Base-by-base conservation (phyloP, 1,284 basidiomycete genomes). In the Marasmius fiardii region DNA sequence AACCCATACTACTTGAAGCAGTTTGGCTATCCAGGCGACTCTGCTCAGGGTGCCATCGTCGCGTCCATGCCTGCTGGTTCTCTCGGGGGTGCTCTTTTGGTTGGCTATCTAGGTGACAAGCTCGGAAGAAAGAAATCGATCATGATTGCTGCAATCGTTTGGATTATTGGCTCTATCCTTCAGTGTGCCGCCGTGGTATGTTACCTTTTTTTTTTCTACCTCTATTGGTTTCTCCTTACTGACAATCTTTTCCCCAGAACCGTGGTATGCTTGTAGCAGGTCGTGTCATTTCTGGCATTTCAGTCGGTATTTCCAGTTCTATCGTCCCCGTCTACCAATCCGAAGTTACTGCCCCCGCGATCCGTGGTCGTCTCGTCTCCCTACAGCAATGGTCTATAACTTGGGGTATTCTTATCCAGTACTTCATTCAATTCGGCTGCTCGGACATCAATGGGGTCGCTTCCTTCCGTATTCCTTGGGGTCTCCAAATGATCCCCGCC, bases 321-420 rank as follows among this genome's bases (percentile, higher is more conserved):
- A 76, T 85, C 28, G 84, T 88, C 1, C 86, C 86, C 6, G 76
- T 88, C 59, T 89, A 89, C 66, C 88, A 90, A 68, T 83, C 85
- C 35, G 88, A 90, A 70, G 82, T 89, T 60, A 83, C 83, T 35
- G 78, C 80, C 4, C 86, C 86, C 21, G 67, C 76, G 18, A 86
- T 90, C 63, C 86, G 90, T 64, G 89, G 89, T 37, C 83, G 87
- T 34, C 78, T 90, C 59, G 85, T 91, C 41, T 83, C 88, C 5
- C 71, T 91, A 57, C 88, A 92, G 65, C 89, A 91, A 75, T 90
- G 88, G 81, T 81, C 84, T 6, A 88, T 88, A 64, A 88, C 87
- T 0, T 87, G 85, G 84, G 87, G 86, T 68, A 88, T 89, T 63
- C 75, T 89, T 56, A 69, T 90, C 47, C 85, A 88, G 60, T 88